Evolutionary conservation across 768 basidiomycete species (phyloP), one percentile per base, ranked within the genome.

Genomic region (Amanita phalloides): DNA sequence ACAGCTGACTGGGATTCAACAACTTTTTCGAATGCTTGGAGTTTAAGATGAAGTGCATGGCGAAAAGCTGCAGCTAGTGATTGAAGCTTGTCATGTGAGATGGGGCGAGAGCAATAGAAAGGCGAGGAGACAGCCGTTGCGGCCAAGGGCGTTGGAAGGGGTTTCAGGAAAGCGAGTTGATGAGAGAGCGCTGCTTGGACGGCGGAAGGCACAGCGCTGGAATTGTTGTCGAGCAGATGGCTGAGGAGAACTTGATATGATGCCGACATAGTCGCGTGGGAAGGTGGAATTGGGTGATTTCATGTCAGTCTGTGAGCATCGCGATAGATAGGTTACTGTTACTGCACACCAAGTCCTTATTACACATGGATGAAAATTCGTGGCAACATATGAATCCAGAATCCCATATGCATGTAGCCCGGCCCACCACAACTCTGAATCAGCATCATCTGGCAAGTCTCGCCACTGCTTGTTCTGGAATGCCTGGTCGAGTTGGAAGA

Each of bases 161-260:
- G 77, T 4, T 66, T 64, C 39, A 73, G 61, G 25, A 66, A 64
- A 0, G 79, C 72, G 23, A 86, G 74, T 54, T 82, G 78, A 58
- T 84, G 76, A 6, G 82, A 70, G 36, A 84, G 68, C 13, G 81
- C 74, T 3, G 72, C 71, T 56, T 80, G 75, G 32, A 83, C 66
- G 0, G 77, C 76, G 21, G 66, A 52, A 5, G 77, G 66, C 14
- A 79, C 65, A 7, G 81, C 64, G 25, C 68, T 61, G 2, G 76
- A 66, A 13, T 64, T 61, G 13, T 72, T 56, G 30, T 66, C 73
- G 57, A 76, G 76, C 13, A 85, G 66, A 56, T 82, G 76, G 23
- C 67, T 69, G 28, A 84, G 68, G 17, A 33, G 33, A 33, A 33
- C 9, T 33, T 10, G 33, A 9, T 33, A 33, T 33, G 10, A 33